Evolutionary conservation across 192 early-diverging fungal species (phyloP), one percentile per base, ranked within the genome.

Genomic region (Obelidium mucronatum): DNA sequence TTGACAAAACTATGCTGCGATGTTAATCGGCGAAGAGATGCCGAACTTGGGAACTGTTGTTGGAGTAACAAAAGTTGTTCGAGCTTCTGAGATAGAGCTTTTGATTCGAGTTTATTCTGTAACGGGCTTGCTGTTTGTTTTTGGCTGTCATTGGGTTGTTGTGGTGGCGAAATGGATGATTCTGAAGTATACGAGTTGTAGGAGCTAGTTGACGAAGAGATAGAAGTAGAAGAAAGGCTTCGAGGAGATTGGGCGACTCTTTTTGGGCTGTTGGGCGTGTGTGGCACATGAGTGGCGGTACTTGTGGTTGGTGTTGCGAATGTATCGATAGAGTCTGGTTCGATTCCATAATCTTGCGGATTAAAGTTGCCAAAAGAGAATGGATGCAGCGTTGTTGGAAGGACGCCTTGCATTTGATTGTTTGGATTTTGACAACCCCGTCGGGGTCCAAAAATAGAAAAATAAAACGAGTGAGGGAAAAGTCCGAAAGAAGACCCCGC

Each of bases 341-440:
- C 13, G 26, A 30, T 28, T 6, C 56, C 56, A 59, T 19, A 59
- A 6, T 6, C 8, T 24, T 8, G 28, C 26, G 56, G 56, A 59
- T 59, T 26, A 30, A 59, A 59, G 26, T 6, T 19, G 56, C 56
- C 56, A 59, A 59, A 59, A 30, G 56, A 59, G 28, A 59, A 59
- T 6, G 56, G 5, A 28, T 24, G 28, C 13, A 59, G 56, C 6
- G 56, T 19, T 5, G 56, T 59, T 6, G 56, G 13, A 6, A 59
- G 28, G 13, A 59, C 13, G 56, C 17, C 56, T 26, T 59, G 17
- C 56, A 59, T 59, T 19, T 59, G 13, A 24, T 24, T 13, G 6
- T 6, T 59, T 59, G 6, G 56, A 13, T n/a, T n/a, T n/a, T n/a
- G n/a, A n/a, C n/a, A n/a, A n/a, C n/a, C n/a, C n/a, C n/a, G n/a